Conservation (phyloP, 1,284 basidiomycete genomes). For the Boletus mariae region DNA sequence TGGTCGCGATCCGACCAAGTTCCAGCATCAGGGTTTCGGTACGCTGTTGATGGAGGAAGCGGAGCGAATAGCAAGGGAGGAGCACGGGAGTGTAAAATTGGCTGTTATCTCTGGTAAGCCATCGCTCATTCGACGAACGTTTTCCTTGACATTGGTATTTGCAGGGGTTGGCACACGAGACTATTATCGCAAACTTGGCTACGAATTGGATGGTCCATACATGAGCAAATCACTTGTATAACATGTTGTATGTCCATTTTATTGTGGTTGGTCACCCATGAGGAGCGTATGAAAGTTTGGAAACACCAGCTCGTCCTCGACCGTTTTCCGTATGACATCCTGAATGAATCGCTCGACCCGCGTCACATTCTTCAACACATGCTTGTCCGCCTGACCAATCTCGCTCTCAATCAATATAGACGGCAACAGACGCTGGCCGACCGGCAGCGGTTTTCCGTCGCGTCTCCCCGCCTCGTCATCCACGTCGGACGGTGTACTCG, state of each 20-base stretch:
- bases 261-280: slow-evolving; percentile 43
- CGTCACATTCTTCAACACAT: slow-evolving; percentile 94
- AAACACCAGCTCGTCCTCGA: slow-evolving; percentile 92
- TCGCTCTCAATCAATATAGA: slow-evolving; percentile 94
- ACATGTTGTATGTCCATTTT: slow-evolving; percentile 12
- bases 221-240: slow-evolving; percentile 80
- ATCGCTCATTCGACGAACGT: background rate
- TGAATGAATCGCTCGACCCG: slow-evolving; percentile 95
- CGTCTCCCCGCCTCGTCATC: slow-evolving; percentile 40
- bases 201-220: slow-evolving; percentile 94
- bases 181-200: slow-evolving; percentile 92
- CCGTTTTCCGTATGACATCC: slow-evolving; percentile 89
- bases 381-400: slow-evolving; percentile 94
- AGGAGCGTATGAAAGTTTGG: slow-evolving; percentile 89
- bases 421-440: slow-evolving; percentile 85
- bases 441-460: slow-evolving; percentile 61
- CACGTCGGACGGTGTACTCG: slow-evolving; percentile 39
- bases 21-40: slow-evolving; percentile 97
- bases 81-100: slow-evolving; percentile 91
- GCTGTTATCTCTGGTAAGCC: slow-evolving; percentile 89
- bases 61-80: slow-evolving; percentile 95
- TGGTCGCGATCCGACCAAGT: slow-evolving; percentile 95
- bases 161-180: slow-evolving; percentile 89
- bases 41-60: slow-evolving; percentile 99
- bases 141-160: slow-evolving; percentile 3